Base-by-base conservation (phyloP, 202 grass and related monocot genomes). In the Miscanthus sacchariflorus region DNA sequence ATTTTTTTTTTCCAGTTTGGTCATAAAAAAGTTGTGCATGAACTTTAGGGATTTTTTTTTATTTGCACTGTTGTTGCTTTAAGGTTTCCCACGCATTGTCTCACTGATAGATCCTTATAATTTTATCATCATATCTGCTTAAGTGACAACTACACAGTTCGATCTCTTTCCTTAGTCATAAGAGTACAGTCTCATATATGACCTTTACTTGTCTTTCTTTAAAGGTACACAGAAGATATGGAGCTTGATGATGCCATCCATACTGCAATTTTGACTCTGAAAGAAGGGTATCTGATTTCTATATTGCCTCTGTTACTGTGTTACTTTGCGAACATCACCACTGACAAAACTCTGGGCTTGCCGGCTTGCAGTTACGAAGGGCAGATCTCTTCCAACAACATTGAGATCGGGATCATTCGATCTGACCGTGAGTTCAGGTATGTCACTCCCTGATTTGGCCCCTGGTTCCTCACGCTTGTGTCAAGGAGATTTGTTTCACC, bases 181-280 rank as follows among this genome's bases (percentile, higher is more conserved):
- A 38, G 14, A 12, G 39, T 88, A 50, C 48, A 72, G 75, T 73
- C 19, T 85, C 58, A 82, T 72, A 82, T 72, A 42, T 56, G 36
- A 45, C 67, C 11, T 82, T 71, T 79, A 21, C 66, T 77, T 68
- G 36, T 91, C n/a, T 85, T 69, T 87, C 46, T 78, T 66, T 88
- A 13, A 84, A 99, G 97, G 72, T 99, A 96, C 75, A 99, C 94
- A 21, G 94, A 99, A 81, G 94, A 99, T 85, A 99, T 99, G 94
- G 96, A 99, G 68, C 94, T 99, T 84, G 96, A 96, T 86, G 94
- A 96, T 93, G 96, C 92, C 84, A 93, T 99, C 30, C 96, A 96
- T 76, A 99, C 96, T 77, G 94, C 96, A 67, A 96, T 99, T 79
- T 89, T 99, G 66, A 96, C 96, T 85, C 65, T 95, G 21, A 99